Conservation (phyloP, 2,329 filamentous ascomycete genomes). For the Exutisphaerella laricina region DNA sequence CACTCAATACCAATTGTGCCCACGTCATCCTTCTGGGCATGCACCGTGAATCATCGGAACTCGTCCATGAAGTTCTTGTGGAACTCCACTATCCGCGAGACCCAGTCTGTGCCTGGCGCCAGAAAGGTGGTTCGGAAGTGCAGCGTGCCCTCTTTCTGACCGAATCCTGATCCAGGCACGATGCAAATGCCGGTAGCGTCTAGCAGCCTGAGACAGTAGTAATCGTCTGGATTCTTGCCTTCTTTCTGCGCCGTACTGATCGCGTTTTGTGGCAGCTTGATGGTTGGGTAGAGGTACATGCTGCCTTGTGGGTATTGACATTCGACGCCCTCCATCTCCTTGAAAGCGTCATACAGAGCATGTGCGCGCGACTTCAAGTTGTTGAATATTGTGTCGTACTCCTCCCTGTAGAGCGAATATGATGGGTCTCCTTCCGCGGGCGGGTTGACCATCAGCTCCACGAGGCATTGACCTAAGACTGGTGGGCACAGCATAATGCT, state of each 20-base stretch:
- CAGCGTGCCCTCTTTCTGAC: conserved; percentile 82
- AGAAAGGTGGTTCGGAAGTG: conserved; percentile 98
- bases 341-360: conserved; percentile 84
- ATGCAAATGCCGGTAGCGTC: conserved; percentile 94
- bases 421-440: conserved; percentile 77
- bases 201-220: conserved; percentile 85
- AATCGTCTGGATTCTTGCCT: conserved; percentile 76
- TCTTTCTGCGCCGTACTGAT: conserved; percentile 67
- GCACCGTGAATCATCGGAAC: conserved; percentile 55
- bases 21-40: no score
- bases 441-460: conserved; percentile 98
- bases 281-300: conserved; percentile 99
- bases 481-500: conserved; percentile 95
- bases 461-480: conserved; percentile 90
- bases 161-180: conserved; percentile 87
- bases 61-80: conserved; percentile 86
- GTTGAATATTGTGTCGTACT: conserved; percentile 77
- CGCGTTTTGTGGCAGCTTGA: conserved; percentile 71
- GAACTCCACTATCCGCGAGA: conserved; percentile 79
- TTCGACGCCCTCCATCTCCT: conserved; percentile 91
- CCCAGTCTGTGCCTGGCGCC: conserved; percentile 93
- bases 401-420: conserved; percentile 73
- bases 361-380: conserved; percentile 73
- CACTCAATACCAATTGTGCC: no score
- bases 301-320: conserved; percentile 85